A percentile compares a stretch with the other conserved stretches of the same genome.
Evolutionary conservation across 2,329 filamentous ascomycete genomes (phyloP).

Genomic region (Periconia macrospinosa): DNA sequence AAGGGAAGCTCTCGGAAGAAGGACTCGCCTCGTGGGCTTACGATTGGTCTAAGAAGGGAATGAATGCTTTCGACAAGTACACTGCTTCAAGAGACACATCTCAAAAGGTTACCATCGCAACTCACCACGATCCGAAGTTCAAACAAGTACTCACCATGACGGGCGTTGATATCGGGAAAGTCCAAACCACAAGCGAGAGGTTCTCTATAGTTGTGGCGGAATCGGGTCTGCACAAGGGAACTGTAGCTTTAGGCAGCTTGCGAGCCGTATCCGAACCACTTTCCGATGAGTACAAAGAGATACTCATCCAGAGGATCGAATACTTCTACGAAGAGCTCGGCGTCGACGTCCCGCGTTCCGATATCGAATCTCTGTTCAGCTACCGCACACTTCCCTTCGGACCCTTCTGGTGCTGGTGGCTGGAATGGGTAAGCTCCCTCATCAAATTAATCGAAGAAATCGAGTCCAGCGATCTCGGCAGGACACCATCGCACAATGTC

Average conservation of each 20-base stretch:
- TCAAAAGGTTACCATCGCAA: background rate
- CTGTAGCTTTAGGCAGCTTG: background rate
- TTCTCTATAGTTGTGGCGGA: background rate
- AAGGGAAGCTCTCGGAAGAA: background rate
- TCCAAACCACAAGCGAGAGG: background rate
- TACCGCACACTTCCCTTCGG: slow-evolving; percentile 1
- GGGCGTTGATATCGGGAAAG: background rate
- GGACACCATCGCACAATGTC: background rate
- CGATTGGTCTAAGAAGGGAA: slow-evolving; percentile 1
- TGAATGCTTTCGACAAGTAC: background rate
- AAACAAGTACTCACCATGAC: background rate
- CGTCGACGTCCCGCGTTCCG: background rate
- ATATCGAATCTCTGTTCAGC: background rate
- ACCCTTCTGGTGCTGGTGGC: slow-evolving; percentile 5
- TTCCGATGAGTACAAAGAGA: background rate
- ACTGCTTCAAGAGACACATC: background rate
- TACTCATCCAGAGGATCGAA: background rate
- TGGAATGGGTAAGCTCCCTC: slow-evolving; percentile 2
- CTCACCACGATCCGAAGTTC: background rate
- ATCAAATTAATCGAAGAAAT: background rate
- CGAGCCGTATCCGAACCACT: background rate
- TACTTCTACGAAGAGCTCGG: background rate
- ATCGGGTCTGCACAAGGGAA: background rate
- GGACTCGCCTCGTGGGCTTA: slow-evolving; percentile 1
- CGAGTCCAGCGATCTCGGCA: background rate